Evolutionary conservation across 2,329 filamentous ascomycete genomes (phyloP).

Genomic region (Cladosporium velox): DNA sequence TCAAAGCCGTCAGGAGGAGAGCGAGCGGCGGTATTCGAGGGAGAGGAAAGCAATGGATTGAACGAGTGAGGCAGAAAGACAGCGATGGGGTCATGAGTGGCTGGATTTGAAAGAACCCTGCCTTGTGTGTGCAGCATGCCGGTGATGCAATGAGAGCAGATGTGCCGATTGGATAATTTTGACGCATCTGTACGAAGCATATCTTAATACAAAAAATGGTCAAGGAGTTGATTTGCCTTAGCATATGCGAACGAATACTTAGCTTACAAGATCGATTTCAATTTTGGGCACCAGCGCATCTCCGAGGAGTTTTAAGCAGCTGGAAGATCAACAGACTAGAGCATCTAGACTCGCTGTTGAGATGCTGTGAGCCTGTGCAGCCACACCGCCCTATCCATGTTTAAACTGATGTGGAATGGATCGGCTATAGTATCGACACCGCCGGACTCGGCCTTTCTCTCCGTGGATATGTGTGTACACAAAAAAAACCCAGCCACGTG

Average conservation of each 20-base stretch:
- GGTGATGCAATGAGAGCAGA: not conserved
- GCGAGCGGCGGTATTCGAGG: conserved; percentile 32
- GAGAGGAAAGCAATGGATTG: conserved; percentile 19
- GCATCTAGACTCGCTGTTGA: not conserved
- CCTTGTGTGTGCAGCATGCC: not conserved
- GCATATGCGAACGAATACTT: not conserved
- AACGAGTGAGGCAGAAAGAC: conserved; percentile 18
- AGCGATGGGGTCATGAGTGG: conserved; percentile 12
- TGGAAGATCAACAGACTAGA: not conserved
- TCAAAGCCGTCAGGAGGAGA: conserved; percentile 36
- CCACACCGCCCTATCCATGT: not conserved
- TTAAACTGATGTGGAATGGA: not conserved
- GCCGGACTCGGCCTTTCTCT: no score
- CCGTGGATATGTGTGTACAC: no score
- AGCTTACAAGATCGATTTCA: no score
- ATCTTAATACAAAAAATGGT: not conserved
- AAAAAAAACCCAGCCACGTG: not conserved
- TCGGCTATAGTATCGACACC: not conserved
- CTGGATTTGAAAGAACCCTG: conserved; percentile 12
- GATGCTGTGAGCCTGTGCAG: not conserved
- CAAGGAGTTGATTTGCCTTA: not conserved
- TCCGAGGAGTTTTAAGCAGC: not conserved
- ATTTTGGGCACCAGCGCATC: not conserved
- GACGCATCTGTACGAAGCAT: not conserved
- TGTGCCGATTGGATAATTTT: conserved; percentile 4